Base-by-base conservation (phyloP, 2,329 filamentous ascomycete genomes). In the Phialophora verrucosa region DNA sequence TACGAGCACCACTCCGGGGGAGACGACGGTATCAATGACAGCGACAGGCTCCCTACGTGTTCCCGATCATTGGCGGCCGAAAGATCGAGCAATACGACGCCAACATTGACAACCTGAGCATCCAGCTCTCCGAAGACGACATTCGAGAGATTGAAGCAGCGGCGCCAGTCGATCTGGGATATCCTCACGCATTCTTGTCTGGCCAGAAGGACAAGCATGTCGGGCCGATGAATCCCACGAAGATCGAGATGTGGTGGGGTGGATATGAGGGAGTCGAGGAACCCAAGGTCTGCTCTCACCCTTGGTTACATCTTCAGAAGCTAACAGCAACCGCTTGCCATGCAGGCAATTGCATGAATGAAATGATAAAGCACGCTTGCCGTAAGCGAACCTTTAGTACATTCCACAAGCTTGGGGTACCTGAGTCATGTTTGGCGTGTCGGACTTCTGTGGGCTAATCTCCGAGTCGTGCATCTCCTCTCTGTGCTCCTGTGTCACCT, bases 31-130 rank as follows among this genome's bases (percentile, higher is more conserved):
- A 10, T n/a, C 11, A 23, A 14, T 62, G 35, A 62, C 51, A 25
- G 2, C 70, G 73, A 66, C 86, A 87, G 77, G 77, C 82, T 1
- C 79, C 80, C 0, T 79, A 86, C 66, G 83, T 87, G 14, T 83
- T 84, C 66, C 84, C 84, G 0, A 81, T 87, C 54, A 72, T 86
- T 11, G 85, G 84, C 2, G 82, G 82, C 0, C 76, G 83, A 11
- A 86, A 83, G 70, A 73, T 84, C 35, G 83, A 84, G 71, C 83
- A 87, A 64, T 72, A 87, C 12, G 72, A 80, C 62, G 79, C 80
- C 14, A 88, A 88, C 71, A 86, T 89, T 65, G 78, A 83, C 71
- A 85, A 84, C 0, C 71, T 89, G 63, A 79, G 74, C 6, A 73
- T 88, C 44, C 70, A 74, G 32, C 75, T 89, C 59, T 82, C 80